These are phyloP conservation scores for Hirschfeldia incana DNA, from an alignment of 345 rosid genomes.

Conservation along the genomic window DNA sequence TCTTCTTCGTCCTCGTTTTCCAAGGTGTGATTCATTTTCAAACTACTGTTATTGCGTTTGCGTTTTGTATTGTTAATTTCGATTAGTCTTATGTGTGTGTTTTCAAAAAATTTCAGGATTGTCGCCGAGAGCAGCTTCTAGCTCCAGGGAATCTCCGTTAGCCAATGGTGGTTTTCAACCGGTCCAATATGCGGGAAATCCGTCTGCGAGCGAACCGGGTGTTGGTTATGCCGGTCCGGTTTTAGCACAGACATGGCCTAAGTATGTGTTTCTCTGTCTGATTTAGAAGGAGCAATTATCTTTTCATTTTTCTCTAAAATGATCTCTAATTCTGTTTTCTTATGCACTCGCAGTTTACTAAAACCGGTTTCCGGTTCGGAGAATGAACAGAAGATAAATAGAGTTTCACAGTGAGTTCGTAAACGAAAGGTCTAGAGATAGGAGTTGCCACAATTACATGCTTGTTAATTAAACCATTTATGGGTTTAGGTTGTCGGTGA, in stretches of 20 bases:
- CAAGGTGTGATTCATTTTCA: slow-evolving; percentile 52
- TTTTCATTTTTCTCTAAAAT: background rate
- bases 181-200: slow-evolving; percentile 53
- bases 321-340: background rate
- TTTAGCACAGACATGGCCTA: slow-evolving; percentile 36
- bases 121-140: slow-evolving; percentile 48
- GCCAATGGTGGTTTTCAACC: slow-evolving; percentile 53
- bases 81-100: background rate
- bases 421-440: slow-evolving; percentile 1
- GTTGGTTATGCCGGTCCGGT: slow-evolving; percentile 40
- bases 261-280: slow-evolving; percentile 40
- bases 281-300: background rate
- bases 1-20: slow-evolving; percentile 59
- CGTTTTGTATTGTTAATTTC: background rate
- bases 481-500: slow-evolving; percentile 36
- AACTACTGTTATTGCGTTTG: slow-evolving; percentile 14
- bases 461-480: slow-evolving; percentile 24
- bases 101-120: slow-evolving; percentile 50
- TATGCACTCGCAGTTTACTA: slow-evolving; percentile 46
- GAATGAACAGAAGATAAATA: slow-evolving; percentile 34
- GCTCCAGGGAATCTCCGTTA: slow-evolving; percentile 48
- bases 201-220: slow-evolving; percentile 45
- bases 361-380: slow-evolving; percentile 55
- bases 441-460: background rate
- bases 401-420: slow-evolving; percentile 37